Conservation (phyloP, 2,329 filamentous ascomycete species). For the Phoma sp. region DNA sequence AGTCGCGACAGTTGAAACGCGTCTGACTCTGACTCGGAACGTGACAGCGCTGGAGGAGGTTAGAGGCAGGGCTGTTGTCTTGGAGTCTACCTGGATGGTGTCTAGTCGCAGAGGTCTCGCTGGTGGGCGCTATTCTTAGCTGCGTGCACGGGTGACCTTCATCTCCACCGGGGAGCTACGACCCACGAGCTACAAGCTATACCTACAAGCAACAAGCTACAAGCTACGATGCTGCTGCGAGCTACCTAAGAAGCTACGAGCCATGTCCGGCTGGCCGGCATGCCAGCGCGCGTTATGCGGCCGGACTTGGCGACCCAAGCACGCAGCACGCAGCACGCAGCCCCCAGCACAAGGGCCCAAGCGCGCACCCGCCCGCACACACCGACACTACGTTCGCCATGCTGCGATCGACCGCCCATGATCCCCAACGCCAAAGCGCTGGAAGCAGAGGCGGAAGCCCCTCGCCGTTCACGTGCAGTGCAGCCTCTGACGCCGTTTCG, state of each 20-base stretch:
- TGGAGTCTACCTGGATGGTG: background rate
- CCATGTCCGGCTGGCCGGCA: no score
- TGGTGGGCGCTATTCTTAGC: constrained; percentile 15
- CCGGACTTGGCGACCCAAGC: no score
- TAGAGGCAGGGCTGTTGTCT: constrained; percentile 19
- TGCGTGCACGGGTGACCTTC: constrained; percentile 1
- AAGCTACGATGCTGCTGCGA: no score
- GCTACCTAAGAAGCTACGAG: no score
- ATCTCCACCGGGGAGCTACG: background rate
- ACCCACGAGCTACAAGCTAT: no score
- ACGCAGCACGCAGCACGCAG: no score
- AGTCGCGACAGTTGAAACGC: constrained; percentile 15
- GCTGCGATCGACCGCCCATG: constrained; percentile 35
- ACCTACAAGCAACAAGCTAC: no score
- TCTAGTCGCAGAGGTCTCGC: no score
- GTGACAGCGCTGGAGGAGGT: constrained; percentile 9
- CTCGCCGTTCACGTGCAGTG: constrained; percentile 28
- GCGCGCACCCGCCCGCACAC: constrained; percentile 16
- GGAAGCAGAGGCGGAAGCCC: constrained; percentile 19
- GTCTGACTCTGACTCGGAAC: constrained; percentile 11
- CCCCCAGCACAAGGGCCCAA: constrained; percentile 3
- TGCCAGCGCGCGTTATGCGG: no score
- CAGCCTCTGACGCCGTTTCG: constrained; percentile 30
- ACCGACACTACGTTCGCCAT: constrained; percentile 26
- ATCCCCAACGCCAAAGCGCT: constrained; percentile 30